These are phyloP conservation scores for Didymella sp. DNA, from an alignment of 2,329 filamentous ascomycete genomes.

Conservation along the genomic window DNA sequence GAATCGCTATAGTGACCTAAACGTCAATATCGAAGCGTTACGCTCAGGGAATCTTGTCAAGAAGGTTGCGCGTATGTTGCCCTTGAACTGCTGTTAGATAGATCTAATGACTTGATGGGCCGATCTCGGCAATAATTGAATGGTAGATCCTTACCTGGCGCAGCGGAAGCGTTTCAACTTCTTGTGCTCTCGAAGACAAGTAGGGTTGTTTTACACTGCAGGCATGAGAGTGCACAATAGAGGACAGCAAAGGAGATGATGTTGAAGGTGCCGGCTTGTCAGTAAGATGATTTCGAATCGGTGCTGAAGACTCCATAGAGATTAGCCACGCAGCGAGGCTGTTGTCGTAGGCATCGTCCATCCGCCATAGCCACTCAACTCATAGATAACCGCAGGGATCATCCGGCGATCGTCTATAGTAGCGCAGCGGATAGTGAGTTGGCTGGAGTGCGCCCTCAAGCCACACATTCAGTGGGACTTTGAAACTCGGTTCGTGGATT, in stretches of 20 bases:
- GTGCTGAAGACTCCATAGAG: constrained; percentile 12
- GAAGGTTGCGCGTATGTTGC: not conserved
- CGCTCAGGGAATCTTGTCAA: not conserved
- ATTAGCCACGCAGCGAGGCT: constrained; percentile 6
- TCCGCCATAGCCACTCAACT: constrained; percentile 10
- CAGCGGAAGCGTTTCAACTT: constrained; percentile 1
- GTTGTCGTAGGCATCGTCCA: constrained; percentile 6
- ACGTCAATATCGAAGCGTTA: not conserved
- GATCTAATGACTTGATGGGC: not conserved
- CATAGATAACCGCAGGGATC: constrained; percentile 7
- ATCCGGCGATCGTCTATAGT: not conserved
- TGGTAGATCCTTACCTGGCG: constrained; percentile 4
- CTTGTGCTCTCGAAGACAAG: not conserved
- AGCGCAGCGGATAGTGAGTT: not conserved
- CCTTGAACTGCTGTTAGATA: not conserved
- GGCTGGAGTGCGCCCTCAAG: not conserved
- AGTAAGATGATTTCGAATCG: not conserved
- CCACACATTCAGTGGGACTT: constrained; percentile 1
- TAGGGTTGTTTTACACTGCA: not conserved
- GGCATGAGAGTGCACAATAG: not conserved
- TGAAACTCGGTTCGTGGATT: not conserved
- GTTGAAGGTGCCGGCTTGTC: constrained; percentile 1
- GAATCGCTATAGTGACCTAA: not conserved
- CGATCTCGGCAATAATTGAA: not conserved
- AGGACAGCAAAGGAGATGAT: not conserved